A percentile compares a stretch with the other conserved stretches of the same genome.
phyloP scores from a whole-genome alignment of 805 yeast genomes.

The Saccharomycopsis sp. region DNA sequence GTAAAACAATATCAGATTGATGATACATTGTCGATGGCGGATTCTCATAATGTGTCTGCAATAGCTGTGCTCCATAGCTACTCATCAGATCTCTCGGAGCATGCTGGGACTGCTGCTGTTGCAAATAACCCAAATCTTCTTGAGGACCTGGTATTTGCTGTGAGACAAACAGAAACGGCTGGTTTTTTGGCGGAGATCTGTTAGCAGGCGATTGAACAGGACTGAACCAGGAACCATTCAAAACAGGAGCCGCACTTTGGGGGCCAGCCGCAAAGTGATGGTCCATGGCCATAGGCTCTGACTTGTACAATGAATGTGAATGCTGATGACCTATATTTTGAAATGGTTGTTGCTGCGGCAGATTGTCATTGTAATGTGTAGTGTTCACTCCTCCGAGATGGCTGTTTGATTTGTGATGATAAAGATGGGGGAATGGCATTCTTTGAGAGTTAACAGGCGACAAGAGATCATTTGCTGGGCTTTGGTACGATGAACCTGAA shows the following conservation, averaged over 20 bases:
- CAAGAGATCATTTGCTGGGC: constrained; percentile 7
- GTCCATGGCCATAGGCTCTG: not conserved
- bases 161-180: too few relatives aligned
- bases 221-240: constrained; percentile 12
- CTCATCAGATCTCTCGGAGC: too few relatives aligned
- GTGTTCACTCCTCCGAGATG: too few relatives aligned
- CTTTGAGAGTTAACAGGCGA: constrained; percentile 13
- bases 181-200: constrained; percentile 5
- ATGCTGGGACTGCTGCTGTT: too few relatives aligned
- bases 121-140: not conserved
- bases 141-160: constrained; percentile 1
- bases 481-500: constrained; percentile 6
- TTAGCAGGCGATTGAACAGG: constrained; percentile 17
- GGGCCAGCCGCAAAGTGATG: not conserved
- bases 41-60: constrained; percentile 44
- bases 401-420: too few relatives aligned
- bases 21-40: not conserved
- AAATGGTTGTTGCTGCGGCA: too few relatives aligned
- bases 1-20: too few relatives aligned
- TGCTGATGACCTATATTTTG: too few relatives aligned
- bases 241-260: too few relatives aligned
- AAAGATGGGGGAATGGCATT: constrained; percentile 3
- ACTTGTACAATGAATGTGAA: not conserved
- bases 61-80: too few relatives aligned
- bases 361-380: too few relatives aligned